phyloP scores from a whole-genome alignment of 176 grass and related monocot species.

The Triticum timopheevii region DNA sequence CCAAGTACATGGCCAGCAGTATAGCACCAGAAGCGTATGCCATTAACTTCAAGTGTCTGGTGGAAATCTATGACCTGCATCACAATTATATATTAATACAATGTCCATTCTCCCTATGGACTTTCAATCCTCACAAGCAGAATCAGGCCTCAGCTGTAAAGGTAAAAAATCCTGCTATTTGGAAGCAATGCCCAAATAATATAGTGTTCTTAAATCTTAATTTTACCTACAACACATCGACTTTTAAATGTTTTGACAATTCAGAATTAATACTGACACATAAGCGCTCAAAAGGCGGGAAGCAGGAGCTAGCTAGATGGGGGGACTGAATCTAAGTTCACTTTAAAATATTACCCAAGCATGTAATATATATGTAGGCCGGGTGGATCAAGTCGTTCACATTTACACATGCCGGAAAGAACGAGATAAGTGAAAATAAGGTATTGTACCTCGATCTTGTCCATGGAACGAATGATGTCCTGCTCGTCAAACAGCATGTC shows the following conservation, averaged over 20 bases:
- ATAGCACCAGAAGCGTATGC: too few relatives aligned
- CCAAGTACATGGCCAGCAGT: too few relatives aligned
- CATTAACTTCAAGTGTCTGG: too few relatives aligned
- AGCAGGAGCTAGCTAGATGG: neutral
- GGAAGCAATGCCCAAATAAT: neutral
- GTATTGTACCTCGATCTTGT: too few relatives aligned
- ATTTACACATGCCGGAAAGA: too few relatives aligned
- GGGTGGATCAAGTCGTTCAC: too few relatives aligned
- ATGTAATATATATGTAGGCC: neutral
- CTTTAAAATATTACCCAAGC: neutral
- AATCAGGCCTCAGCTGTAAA: neutral
- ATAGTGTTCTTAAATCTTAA: neutral
- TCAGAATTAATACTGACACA: neutral
- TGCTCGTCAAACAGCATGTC: too few relatives aligned
- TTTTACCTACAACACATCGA: neutral
- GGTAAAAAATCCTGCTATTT: neutral
- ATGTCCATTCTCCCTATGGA: neutral
- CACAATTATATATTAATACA: neutral
- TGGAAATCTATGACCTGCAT: too few relatives aligned
- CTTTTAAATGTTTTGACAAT: neutral
- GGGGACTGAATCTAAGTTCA: neutral
- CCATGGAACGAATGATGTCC: too few relatives aligned
- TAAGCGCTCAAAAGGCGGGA: neutral
- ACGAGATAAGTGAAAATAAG: too few relatives aligned
- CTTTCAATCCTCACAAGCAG: neutral